These are phyloP conservation scores for Quercus bicolor DNA, from an alignment of 306 rosid genomes.

Conservation along the genomic window DNA sequence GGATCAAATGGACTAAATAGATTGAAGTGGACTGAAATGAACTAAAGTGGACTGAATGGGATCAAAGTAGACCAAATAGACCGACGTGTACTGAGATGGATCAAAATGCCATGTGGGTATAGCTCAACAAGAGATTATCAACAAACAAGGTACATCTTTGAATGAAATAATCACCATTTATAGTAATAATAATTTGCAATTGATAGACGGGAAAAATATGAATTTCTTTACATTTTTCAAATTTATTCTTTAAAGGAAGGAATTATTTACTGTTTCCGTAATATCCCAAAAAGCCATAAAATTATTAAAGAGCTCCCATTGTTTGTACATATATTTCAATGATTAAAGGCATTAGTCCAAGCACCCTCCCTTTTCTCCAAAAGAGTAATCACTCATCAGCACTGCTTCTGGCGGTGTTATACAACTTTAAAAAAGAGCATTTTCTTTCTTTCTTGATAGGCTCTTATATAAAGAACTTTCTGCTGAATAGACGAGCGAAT, in stretches of 20 bases:
- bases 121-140: too few species aligned
- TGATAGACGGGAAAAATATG: not conserved
- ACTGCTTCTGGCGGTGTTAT: not conserved
- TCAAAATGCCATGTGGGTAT: too few species aligned
- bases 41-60: rapidly evolving
- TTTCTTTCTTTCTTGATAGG: too few species aligned
- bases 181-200: not conserved
- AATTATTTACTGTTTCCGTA: not conserved
- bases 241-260: not conserved
- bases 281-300: not conserved
- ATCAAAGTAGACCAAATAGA: too few species aligned
- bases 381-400: not conserved
- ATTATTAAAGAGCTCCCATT: not conserved
- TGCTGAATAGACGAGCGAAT: not conserved
- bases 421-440: not conserved
- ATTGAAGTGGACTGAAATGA: rapidly evolving
- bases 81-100: rapidly evolving
- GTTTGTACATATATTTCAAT: not conserved
- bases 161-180: too few species aligned
- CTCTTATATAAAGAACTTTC: not conserved
- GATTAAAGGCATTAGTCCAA: not conserved
- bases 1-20: too few species aligned
- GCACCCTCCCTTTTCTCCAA: not conserved
- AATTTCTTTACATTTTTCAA: not conserved
- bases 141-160: too few species aligned